Percentiles rank a stretch among this genome's conserved stretches.
Evolutionary conservation across 2,329 filamentous ascomycete genomes (phyloP).

Genomic region (Claviceps citrina): DNA sequence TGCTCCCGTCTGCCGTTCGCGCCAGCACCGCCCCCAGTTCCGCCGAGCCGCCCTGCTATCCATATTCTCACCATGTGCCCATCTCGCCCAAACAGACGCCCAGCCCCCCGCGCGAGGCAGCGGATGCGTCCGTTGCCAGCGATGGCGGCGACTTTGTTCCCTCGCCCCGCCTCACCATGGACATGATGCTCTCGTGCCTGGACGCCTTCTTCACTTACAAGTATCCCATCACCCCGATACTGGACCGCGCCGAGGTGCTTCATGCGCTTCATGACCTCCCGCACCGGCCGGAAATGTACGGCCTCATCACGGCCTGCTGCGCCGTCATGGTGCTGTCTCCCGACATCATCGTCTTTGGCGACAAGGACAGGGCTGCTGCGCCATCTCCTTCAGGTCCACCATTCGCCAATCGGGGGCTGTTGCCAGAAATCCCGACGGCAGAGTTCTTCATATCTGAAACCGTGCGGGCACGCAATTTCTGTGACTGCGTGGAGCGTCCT

Average conservation of each 20-base stretch:
- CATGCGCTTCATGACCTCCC: slow-evolving; percentile 7
- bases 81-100: not conserved
- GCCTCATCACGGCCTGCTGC: slow-evolving; percentile 15
- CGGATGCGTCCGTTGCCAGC: slow-evolving; percentile 5
- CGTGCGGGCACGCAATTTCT: slow-evolving; percentile 12
- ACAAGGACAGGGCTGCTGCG: not conserved
- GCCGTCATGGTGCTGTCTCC: slow-evolving; percentile 16
- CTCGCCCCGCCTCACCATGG: slow-evolving; percentile 1
- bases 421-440: slow-evolving; percentile 4
- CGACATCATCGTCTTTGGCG: slow-evolving; percentile 10
- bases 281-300: slow-evolving; percentile 12
- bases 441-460: slow-evolving; percentile 16
- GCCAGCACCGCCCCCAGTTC: not conserved
- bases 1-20: slow-evolving; percentile 1
- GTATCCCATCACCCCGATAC: slow-evolving; percentile 19
- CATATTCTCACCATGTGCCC: not conserved
- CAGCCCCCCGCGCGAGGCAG: not conserved
- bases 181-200: slow-evolving; percentile 13
- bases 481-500: slow-evolving; percentile 13
- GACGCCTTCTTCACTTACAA: slow-evolving; percentile 20
- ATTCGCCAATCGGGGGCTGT: not conserved
- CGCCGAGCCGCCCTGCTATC: too few species aligned
- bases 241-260: slow-evolving; percentile 12
- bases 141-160: slow-evolving; percentile 3
- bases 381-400: not conserved